Evolutionary conservation across 2,329 filamentous ascomycete species (phyloP).

Genomic region (Triangularia verruculosa): DNA sequence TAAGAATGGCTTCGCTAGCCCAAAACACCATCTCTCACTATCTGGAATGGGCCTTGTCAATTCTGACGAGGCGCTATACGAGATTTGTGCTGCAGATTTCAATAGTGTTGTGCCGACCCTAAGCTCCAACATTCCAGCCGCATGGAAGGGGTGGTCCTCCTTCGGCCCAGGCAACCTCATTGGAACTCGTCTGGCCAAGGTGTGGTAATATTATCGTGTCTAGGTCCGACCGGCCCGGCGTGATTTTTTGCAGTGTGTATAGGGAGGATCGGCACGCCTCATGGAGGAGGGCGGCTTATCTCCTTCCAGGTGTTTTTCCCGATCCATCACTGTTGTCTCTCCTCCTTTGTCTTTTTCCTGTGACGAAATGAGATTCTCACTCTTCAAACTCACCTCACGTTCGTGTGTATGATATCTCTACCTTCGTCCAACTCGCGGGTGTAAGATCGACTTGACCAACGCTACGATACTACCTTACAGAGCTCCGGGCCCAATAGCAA

Average conservation of each 20-base stretch:
- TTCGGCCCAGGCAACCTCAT: background rate
- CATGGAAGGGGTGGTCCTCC: background rate
- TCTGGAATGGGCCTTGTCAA: background rate
- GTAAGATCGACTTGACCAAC: slow-evolving; percentile 1
- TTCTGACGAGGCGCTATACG: background rate
- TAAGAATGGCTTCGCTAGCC: background rate
- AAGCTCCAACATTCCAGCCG: slow-evolving; percentile 11
- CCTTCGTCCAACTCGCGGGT: slow-evolving; percentile 20
- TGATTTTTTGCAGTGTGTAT: background rate
- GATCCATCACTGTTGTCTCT: background rate
- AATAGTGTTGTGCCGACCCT: slow-evolving; percentile 3
- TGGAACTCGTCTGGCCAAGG: background rate
- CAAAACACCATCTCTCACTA: background rate
- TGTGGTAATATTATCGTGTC: background rate
- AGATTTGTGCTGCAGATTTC: slow-evolving; percentile 2
- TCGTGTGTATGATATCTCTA: background rate
- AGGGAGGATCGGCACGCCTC: background rate
- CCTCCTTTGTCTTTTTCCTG: background rate
- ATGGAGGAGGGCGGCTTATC: background rate
- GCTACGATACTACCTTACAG: background rate
- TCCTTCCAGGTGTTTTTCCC: background rate
- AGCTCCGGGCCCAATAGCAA: background rate
- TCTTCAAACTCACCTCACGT: background rate
- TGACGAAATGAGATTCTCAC: background rate
- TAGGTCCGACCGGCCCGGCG: background rate